Conservation (phyloP, 2,329 filamentous ascomycete species). For the Cytospora piceae region DNA sequence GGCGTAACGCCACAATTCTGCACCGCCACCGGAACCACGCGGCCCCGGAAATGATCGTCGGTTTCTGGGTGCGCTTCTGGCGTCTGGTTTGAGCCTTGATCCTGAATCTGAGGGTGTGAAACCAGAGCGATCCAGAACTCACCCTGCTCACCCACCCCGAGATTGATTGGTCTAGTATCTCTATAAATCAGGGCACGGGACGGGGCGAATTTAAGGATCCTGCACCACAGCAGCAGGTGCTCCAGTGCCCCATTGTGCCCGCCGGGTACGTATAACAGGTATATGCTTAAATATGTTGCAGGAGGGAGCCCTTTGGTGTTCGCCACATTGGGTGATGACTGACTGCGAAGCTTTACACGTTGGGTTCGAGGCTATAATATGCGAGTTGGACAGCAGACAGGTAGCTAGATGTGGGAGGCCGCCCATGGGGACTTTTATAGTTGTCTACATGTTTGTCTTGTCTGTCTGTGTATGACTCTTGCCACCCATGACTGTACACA, state of each 20-base stretch:
- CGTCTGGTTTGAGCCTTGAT: not conserved
- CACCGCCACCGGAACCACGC: constrained; percentile 1
- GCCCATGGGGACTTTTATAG: not conserved
- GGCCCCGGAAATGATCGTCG: not conserved
- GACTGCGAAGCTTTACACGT: too few relatives aligned
- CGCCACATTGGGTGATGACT: not conserved
- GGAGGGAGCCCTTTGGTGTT: not conserved
- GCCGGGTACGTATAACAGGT: too few relatives aligned
- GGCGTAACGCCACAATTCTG: not conserved
- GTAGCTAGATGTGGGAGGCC: not conserved
- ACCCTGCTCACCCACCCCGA: not conserved
- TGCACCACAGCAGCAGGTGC: too few relatives aligned
- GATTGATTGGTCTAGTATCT: too few relatives aligned
- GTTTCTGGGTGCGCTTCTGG: not conserved
- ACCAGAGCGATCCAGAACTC: not conserved
- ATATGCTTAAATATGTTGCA: too few relatives aligned
- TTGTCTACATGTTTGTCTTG: not conserved
- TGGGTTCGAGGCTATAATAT: not conserved
- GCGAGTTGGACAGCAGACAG: not conserved
- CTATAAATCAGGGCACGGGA: too few relatives aligned
- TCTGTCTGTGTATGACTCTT: not conserved
- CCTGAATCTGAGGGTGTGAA: not conserved
- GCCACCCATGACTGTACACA: not conserved
- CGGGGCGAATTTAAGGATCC: too few relatives aligned
- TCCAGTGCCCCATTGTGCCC: too few relatives aligned